Evolutionary conservation across 306 rosid genomes (phyloP).

Genomic region (Luffa aegyptiaca): DNA sequence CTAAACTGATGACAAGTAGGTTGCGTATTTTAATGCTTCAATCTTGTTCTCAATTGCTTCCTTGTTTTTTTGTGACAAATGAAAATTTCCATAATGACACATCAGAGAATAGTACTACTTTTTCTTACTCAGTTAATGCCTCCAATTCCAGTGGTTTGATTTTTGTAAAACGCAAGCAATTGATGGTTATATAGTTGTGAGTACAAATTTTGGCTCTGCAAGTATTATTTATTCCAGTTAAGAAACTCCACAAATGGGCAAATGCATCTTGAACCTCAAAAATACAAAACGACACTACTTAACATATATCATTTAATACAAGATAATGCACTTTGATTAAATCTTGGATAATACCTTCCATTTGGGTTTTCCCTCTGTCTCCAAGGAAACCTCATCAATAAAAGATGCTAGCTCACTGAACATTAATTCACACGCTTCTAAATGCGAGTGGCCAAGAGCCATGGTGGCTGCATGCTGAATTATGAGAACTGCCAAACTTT

Average conservation of each 20-base stretch:
- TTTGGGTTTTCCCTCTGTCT: conserved; percentile 88
- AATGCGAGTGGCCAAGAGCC: conserved; percentile 98
- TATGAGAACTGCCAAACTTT: conserved; percentile 11
- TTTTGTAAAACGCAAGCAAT: too few relatives aligned
- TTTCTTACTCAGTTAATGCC: neutral
- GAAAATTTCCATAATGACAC: neutral
- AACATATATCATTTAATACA: neutral
- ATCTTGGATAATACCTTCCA: conserved; percentile 67
- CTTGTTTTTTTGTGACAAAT: neutral
- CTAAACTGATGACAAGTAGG: neutral
- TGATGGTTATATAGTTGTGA: neutral
- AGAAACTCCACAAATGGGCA: neutral
- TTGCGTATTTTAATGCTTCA: neutral
- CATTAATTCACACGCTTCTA: conserved; percentile 89
- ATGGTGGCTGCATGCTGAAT: conserved; percentile 91
- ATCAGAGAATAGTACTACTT: neutral
- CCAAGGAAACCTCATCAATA: conserved; percentile 78
- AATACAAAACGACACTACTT: neutral
- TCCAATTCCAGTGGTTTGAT: neutral
- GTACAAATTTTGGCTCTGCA: neutral
- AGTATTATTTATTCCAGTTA: neutral
- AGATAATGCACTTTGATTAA: conserved; percentile 8
- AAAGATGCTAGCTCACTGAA: conserved; percentile 84
- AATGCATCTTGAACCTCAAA: neutral
- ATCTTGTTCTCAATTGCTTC: neutral